A percentile compares a stretch with the other conserved stretches of the same genome.
phyloP scores from a whole-genome alignment of 495 filamentous ascomycete genomes.

The Tetracladium setigerum region DNA sequence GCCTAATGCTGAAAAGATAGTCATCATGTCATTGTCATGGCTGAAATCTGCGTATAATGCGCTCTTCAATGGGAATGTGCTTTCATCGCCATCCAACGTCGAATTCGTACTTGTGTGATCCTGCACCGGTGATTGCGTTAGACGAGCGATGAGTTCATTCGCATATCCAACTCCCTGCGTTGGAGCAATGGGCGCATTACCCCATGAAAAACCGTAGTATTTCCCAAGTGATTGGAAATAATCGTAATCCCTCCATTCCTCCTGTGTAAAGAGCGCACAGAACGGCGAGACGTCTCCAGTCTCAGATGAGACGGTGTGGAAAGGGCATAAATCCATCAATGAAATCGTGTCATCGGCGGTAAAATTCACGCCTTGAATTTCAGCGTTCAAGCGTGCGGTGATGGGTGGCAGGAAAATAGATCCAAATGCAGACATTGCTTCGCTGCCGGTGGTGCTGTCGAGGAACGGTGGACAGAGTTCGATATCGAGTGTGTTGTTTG shows the following conservation, averaged over 20 bases:
- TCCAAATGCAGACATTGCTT: slow-evolving; percentile 45
- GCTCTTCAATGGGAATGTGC: slow-evolving; percentile 57
- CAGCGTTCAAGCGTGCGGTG: slow-evolving; percentile 48
- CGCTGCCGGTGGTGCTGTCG: slow-evolving; percentile 35
- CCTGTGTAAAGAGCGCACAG: slow-evolving; percentile 59
- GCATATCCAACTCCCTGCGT: slow-evolving; percentile 79
- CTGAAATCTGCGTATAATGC: slow-evolving; percentile 78
- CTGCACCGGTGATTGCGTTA: slow-evolving; percentile 57
- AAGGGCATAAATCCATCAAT: slow-evolving; percentile 84
- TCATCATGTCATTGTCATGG: slow-evolving; percentile 79
- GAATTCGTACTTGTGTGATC: slow-evolving; percentile 65
- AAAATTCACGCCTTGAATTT: slow-evolving; percentile 55
- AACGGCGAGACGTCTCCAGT: slow-evolving; percentile 47
- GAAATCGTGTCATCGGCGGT: slow-evolving; percentile 48
- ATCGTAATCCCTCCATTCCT: slow-evolving; percentile 69
- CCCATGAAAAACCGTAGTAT: slow-evolving; percentile 71
- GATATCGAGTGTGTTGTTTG: slow-evolving; percentile 75
- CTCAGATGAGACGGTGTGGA: slow-evolving; percentile 57
- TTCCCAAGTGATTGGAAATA: slow-evolving; percentile 71
- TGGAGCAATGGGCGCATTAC: slow-evolving; percentile 60
- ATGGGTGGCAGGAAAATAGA: slow-evolving; percentile 54
- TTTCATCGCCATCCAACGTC: slow-evolving; percentile 53
- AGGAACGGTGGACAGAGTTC: slow-evolving; percentile 60
- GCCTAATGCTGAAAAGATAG: slow-evolving; percentile 64
- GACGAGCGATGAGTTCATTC: slow-evolving; percentile 76